Evolutionary conservation across 306 rosid species (phyloP), one percentile per base, ranked within the genome.

Genomic region (Malus sylvestris): DNA sequence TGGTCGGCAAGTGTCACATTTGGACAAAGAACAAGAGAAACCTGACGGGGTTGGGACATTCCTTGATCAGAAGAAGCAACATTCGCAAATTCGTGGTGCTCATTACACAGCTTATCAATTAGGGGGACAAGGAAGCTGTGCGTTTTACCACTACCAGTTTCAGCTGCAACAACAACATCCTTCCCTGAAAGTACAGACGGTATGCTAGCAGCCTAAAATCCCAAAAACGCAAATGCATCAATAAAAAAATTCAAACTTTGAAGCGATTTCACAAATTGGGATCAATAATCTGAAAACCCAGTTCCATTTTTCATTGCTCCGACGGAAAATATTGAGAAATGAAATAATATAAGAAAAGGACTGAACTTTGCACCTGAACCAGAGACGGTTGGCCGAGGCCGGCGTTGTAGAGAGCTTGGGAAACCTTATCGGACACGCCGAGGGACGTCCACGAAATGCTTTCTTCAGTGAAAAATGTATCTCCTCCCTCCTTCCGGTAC

Each of bases 81-180:
- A 58, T 74, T 65, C 45, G 30, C 81, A 84, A 81, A 77, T 25
- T 80, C 81, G n/a, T 85, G 75, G 18, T 38, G 67, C 33, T 69
- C 80, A 63, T 27, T 78, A 46, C 86, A 79, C 15, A 95, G 85
- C 79, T 78, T 86, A 82, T 90, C 86, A 68, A 95, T 89, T 30
- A 95, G 80, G 76, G 97, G 98, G 70, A 74, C 88, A 16, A 95
- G 90, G 72, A 92, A 95, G 68, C 96, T 85, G 76, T 95, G 91
- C 19, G 98, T 94, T 87, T 94, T 91, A 29, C 98, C 97, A 78
- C 98, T 92, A 13, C 98, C 98, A 2, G 97, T 95, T 91, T 95
- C 98, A 0, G 98, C 98, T 13, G 98, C 98, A 79, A 95, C 84
- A 72, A 95, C 78, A 81, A 88, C 91, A 82, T 95, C 98, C 77